These are phyloP conservation scores for Rhazya stricta DNA, from an alignment of 257 asterid genomes.

Conservation along the genomic window DNA sequence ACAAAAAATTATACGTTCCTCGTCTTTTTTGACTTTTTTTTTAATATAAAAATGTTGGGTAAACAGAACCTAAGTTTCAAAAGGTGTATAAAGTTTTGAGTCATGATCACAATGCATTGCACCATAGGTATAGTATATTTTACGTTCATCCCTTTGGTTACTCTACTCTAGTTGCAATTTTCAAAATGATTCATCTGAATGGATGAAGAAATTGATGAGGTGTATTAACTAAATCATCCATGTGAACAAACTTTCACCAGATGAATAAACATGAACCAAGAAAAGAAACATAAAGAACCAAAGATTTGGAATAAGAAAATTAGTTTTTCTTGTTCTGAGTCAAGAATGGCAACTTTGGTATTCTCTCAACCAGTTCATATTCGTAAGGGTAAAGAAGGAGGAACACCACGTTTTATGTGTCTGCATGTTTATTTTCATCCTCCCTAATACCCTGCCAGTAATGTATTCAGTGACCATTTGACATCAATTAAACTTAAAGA, in stretches of 20 bases:
- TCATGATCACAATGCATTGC: background rate
- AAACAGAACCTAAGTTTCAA: background rate
- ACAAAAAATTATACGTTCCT: background rate
- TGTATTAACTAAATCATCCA: background rate
- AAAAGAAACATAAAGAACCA: background rate
- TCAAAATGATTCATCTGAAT: background rate
- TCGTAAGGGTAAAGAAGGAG: background rate
- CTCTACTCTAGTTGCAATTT: background rate
- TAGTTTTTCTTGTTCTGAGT: background rate
- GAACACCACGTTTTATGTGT: background rate
- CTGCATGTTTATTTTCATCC: background rate
- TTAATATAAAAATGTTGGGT: no score
- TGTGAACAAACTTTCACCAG: background rate
- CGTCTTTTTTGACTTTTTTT: no score
- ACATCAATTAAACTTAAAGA: no score
- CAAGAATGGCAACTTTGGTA: background rate
- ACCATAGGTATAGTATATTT: background rate
- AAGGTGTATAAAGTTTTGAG: background rate
- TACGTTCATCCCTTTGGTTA: background rate
- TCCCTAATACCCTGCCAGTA: background rate
- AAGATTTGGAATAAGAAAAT: background rate
- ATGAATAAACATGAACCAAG: background rate
- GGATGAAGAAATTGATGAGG: background rate
- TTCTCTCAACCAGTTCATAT: constrained; percentile 2
- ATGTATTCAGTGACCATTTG: background rate